phyloP scores from a whole-genome alignment of 129 eudicot genomes.

The Dittrichia graveolens region DNA sequence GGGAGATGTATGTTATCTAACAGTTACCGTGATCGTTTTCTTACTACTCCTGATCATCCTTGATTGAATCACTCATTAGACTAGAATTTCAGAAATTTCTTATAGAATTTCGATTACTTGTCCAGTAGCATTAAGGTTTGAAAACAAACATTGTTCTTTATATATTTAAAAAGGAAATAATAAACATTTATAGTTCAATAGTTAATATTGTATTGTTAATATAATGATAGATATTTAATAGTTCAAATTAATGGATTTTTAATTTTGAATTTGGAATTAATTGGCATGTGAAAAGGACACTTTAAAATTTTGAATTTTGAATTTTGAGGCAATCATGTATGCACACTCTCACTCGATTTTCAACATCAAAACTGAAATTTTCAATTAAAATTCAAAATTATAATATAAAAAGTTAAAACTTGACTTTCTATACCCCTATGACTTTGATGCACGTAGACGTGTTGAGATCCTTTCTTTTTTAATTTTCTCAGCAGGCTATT shows the following conservation, averaged over 20 bases:
- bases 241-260: neutral
- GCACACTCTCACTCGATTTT: constrained; percentile 25
- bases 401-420: neutral
- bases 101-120: no score
- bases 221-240: neutral
- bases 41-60: no score
- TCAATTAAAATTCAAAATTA: neutral
- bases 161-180: no score
- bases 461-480: constrained; percentile 12
- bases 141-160: no score
- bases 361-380: constrained; percentile 19
- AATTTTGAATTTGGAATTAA: constrained; percentile 22
- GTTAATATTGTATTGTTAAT: neutral
- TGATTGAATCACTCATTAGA: no score
- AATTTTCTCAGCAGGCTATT: neutral
- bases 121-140: no score
- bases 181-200: no score
- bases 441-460: constrained; percentile 36
- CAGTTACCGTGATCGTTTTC: no score
- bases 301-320: constrained; percentile 11
- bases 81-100: no score
- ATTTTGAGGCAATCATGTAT: constrained; percentile 31
- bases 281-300: constrained; percentile 26
- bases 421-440: constrained; percentile 28
- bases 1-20: no score